Percentiles rank a stretch among this genome's conserved stretches.
Conservation (phyloP, 768 basidiomycete species). For the Porphyrellus cyaneotinctus region DNA sequence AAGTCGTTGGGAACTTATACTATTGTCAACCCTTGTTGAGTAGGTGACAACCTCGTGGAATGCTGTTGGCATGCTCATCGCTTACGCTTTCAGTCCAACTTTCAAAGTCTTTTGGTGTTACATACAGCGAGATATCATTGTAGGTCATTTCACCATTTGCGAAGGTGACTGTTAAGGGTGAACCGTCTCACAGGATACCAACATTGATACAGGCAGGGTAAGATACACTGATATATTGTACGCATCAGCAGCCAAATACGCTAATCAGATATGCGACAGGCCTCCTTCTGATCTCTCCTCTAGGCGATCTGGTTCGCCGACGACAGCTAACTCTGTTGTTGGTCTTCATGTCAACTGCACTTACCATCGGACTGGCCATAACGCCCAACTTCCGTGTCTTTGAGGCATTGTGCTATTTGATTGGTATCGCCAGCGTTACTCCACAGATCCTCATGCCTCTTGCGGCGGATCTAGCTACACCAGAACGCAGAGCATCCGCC, state of each 20-base stretch:
- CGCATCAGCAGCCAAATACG: not conserved
- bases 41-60: constrained; percentile 26
- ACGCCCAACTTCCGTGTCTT: constrained; percentile 58
- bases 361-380: constrained; percentile 71
- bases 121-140: constrained; percentile 35
- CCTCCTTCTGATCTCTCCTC: constrained; percentile 70
- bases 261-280: constrained; percentile 61
- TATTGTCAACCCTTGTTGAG: constrained; percentile 81
- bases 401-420: constrained; percentile 63
- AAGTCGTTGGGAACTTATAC: constrained; percentile 73
- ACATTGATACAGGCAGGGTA: constrained; percentile 69
- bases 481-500: constrained; percentile 66
- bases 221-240: constrained; percentile 1
- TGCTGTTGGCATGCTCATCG: not conserved
- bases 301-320: constrained; percentile 79
- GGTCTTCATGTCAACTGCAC: constrained; percentile 45
- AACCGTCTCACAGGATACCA: constrained; percentile 44
- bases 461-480: constrained; percentile 79
- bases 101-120: constrained; percentile 37
- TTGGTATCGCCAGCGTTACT: constrained; percentile 67
- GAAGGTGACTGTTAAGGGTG: not conserved
- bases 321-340: constrained; percentile 64
- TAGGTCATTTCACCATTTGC: constrained; percentile 11
- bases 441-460: constrained; percentile 72
- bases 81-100: constrained; percentile 26